phyloP scores from a whole-genome alignment of 75 land plant genomes.

The Cunninghamia lanceolata region DNA sequence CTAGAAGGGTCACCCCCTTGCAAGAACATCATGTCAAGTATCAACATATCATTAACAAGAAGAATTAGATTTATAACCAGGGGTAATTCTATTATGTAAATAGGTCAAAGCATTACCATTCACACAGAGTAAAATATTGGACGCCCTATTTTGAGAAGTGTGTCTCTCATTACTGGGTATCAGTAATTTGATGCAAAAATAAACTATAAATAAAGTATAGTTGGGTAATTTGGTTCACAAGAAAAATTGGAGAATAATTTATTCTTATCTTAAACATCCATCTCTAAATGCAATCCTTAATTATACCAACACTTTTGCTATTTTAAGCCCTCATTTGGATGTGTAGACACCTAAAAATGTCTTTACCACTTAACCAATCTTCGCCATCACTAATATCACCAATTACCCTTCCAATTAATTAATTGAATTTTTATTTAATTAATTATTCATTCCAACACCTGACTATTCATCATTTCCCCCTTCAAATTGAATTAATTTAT shows the following conservation, averaged over 20 bases:
- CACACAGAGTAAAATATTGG: conserved; percentile 52
- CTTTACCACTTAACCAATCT: too few species aligned
- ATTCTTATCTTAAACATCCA: not conserved
- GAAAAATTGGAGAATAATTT: not conserved
- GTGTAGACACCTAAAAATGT: too few species aligned
- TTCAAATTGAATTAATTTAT: too few species aligned
- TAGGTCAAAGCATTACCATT: conserved; percentile 29
- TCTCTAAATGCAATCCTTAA: too few species aligned
- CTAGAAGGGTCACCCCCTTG: conserved; percentile 74
- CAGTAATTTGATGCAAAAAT: conserved; percentile 10
- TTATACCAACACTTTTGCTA: not conserved
- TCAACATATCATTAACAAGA: not conserved
- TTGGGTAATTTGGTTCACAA: too few species aligned
- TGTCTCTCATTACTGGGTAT: conserved; percentile 41
- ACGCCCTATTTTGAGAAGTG: conserved; percentile 39
- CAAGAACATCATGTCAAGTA: not conserved
- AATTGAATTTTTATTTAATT: too few species aligned
- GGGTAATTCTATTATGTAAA: not conserved
- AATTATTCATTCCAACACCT: too few species aligned
- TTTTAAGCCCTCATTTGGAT: not conserved
- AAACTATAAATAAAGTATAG: not conserved
- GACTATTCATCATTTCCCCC: too few species aligned
- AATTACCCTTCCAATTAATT: too few species aligned
- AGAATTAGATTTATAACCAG: not conserved
- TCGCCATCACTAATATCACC: too few species aligned